Evolutionary conservation across 2,329 filamentous ascomycete species (phyloP), one percentile per base, ranked within the genome.

Genomic region (Aaosphaeria arxii): DNA sequence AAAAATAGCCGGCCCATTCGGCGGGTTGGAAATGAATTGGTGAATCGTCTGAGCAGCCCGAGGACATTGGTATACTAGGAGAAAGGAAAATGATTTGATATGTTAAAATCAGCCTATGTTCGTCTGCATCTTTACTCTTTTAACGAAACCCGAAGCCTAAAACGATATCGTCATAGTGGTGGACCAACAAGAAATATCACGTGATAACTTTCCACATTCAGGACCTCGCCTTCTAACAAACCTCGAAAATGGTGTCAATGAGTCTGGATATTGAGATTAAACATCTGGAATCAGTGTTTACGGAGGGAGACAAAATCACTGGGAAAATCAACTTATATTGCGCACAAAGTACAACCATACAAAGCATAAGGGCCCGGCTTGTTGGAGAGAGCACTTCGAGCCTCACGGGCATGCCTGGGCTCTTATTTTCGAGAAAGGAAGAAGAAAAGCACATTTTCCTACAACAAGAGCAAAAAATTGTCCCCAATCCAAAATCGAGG

Each of bases 401-500:
- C 3, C 13, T 36, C 9, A 36, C 33, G 9, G 33, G 33, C 33
- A 36, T 36, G 33, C 33, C 33, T 4, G 33, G 33, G 9, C 33
- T 36, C 9, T 13, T 36, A 36, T 36, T 36, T 13, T 36, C 33
- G 13, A 36, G 33, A 36, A 36, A 13, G 13, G 33, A 36, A 13
- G 33, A 36, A 36, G 33, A 36, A 13, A 36, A 36, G 13, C 33
- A 36, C 13, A 36, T 13, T 24, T 24, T 24, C 17, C 17, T 24
- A 24, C 17, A 24, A 24, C 17, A 52, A 17, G 39, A 40, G 28
- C 13, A 49, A 29, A 28, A 33, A 2, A 43, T 56, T 5, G 11
- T 54, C 24, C 44, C 53, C 9, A 24, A 32, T 36, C 11, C 24
- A 44, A 9, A 46, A 11, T 13, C 9, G 28, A 11, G 43, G 41